Evolutionary conservation across 164 flowering plant genomes (phyloP), one percentile per base, ranked within the genome.

Genomic region (Tetrastigma voinierianum): DNA sequence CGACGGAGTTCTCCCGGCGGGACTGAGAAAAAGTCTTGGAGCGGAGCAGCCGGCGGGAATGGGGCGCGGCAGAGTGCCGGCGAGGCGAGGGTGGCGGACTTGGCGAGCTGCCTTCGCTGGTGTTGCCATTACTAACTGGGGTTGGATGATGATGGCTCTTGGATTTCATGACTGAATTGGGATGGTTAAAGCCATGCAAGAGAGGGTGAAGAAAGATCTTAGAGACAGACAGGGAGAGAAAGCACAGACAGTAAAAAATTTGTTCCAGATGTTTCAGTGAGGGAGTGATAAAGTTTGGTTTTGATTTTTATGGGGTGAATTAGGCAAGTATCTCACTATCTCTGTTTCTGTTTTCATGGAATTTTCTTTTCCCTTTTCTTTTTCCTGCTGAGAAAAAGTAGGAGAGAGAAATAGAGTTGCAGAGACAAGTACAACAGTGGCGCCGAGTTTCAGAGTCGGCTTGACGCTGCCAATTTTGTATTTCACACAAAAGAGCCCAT

Each of bases 11-110:
- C 10, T 75, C 71, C 16, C 64, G 62, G 45, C 60, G 73, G 15
- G 71, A 9, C 47, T 57, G 63, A 10, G 74, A 64, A 15, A 55
- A 69, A 15, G 75, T 13, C 57, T 81, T 84, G n/a, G 78, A 59
- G n/a, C 81, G 83, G 9, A 54, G 70, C n/a, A 73, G 72, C 44
- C 80, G 81, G 18, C 81, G 78, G 66, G 57, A 70, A 18, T 74
- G 71, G 20, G 72, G 61, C 43, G 54, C n/a, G 44, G 21, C 9
- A 14, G 73, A 12, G 54, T 68, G 75, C 23, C 74, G 77, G 45
- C 66, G 83, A 1, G 87, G 87, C 1, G 89, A 82, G 3, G 76
- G 78, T 21, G 87, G 85, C 21, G 81, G 81, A 40, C 83, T 81
- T 0, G 84, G 69, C 3, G 87, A 74, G 61, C 57, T 64, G 68